phyloP scores from a whole-genome alignment of 202 grass and related monocot species.

The Dendrocalamus latiflorus region DNA sequence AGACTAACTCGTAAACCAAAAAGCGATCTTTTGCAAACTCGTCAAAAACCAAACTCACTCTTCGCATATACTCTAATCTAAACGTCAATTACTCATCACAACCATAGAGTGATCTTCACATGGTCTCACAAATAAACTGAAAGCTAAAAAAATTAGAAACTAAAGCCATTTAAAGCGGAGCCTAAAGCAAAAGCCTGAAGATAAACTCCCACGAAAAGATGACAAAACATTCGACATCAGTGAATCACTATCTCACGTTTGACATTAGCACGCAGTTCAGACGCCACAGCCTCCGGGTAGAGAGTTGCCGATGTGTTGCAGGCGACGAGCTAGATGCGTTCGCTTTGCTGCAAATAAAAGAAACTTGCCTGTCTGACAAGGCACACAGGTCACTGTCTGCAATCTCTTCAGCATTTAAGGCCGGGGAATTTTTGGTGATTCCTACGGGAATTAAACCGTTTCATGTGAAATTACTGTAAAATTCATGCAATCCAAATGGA shows the following conservation, averaged over 20 bases:
- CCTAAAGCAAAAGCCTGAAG: not conserved
- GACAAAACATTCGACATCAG: not conserved
- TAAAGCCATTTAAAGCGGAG: no score
- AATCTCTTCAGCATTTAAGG: not conserved
- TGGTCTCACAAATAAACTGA: no score
- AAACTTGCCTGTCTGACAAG: constrained; percentile 1
- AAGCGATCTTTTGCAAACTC: no score
- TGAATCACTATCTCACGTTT: not conserved
- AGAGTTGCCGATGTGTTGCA: not conserved
- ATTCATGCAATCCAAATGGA: not conserved
- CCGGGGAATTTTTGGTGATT: no score
- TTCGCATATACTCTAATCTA: no score
- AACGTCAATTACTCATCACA: no score
- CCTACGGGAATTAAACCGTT: no score
- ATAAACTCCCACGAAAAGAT: not conserved
- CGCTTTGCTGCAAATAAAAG: not conserved
- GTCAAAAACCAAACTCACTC: no score
- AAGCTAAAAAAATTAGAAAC: no score
- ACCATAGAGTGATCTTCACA: no score
- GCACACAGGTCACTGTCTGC: not conserved
- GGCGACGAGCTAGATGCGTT: not conserved
- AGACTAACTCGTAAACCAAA: no score
- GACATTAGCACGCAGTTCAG: not conserved
- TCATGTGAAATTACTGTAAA: not conserved
- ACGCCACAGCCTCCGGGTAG: not conserved